Evolutionary conservation across 495 filamentous ascomycete genomes (phyloP).

Genomic region (Physcia stellaris): DNA sequence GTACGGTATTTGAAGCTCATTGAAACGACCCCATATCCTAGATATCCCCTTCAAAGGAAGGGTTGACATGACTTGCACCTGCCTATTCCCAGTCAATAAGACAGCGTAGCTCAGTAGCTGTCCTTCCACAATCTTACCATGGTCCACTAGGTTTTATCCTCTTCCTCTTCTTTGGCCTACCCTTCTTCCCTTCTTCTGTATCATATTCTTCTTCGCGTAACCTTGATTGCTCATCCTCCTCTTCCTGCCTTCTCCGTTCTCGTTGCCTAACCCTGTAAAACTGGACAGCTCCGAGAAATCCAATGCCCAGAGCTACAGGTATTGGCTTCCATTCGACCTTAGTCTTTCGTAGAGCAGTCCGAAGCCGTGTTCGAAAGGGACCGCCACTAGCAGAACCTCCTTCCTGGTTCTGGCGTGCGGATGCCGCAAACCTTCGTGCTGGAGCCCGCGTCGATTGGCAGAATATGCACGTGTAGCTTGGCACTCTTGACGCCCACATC

Average conservation of each 20-base stretch:
- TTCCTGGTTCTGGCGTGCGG: slow-evolving; percentile 21
- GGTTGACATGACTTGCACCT: slow-evolving; percentile 92
- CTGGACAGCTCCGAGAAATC: slow-evolving; percentile 69
- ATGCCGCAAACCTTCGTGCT: slow-evolving; percentile 22
- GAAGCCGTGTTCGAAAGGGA: slow-evolving; percentile 49
- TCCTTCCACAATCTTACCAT: no score
- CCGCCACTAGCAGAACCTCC: slow-evolving; percentile 31
- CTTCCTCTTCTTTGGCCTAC: slow-evolving; percentile 46
- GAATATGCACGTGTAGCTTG: slow-evolving; percentile 5
- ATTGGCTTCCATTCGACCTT: slow-evolving; percentile 95
- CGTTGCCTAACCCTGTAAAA: slow-evolving; percentile 61
- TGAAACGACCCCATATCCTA: slow-evolving; percentile 87
- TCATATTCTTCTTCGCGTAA: slow-evolving; percentile 13
- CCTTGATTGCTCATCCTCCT: slow-evolving; percentile 10
- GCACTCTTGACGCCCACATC: no score
- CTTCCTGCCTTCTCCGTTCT: slow-evolving; percentile 29
- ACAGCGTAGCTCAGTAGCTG: no score
- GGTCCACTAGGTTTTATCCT: slow-evolving; percentile 74
- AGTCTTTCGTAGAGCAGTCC: slow-evolving; percentile 52
- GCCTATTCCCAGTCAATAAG: no score
- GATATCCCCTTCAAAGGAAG: slow-evolving; percentile 89
- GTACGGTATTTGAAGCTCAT: slow-evolving; percentile 82
- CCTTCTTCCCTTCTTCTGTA: slow-evolving; percentile 15
- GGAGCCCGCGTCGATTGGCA: slow-evolving; percentile 2
- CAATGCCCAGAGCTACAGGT: slow-evolving; percentile 78